phyloP scores from a whole-genome alignment of 805 yeast species.

The Metschnikowia picachoensis region DNA sequence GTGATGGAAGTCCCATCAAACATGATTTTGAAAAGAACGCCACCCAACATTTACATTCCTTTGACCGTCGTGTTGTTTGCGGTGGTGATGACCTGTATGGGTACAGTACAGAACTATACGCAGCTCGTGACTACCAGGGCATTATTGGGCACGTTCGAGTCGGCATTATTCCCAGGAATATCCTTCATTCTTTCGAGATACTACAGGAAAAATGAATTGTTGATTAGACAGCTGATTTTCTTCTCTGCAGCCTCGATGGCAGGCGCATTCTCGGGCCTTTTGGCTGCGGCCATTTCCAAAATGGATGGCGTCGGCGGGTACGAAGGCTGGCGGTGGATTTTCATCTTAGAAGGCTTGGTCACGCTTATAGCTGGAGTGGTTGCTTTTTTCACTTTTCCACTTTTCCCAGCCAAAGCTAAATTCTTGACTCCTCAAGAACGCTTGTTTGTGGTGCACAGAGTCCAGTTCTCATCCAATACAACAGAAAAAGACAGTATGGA shows the following conservation, averaged over 20 bases:
- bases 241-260: conserved; percentile 71
- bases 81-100: conserved; percentile 60
- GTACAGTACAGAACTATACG: conserved; percentile 56
- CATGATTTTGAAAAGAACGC: conserved; percentile 51
- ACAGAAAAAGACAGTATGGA: not conserved
- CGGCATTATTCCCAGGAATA: conserved; percentile 72
- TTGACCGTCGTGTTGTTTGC: conserved; percentile 61
- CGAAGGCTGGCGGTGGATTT: conserved; percentile 19
- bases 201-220: conserved; percentile 62
- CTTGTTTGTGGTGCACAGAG: conserved; percentile 12
- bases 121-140: conserved; percentile 60
- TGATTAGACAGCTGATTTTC: conserved; percentile 64
- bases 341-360: conserved; percentile 16
- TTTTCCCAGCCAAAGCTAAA: conserved; percentile 8
- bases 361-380: conserved; percentile 8
- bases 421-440: conserved; percentile 14
- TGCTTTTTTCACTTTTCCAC: conserved; percentile 11
- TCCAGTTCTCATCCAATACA: conserved; percentile 8
- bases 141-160: conserved; percentile 63
- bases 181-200: conserved; percentile 66
- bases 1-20: conserved; percentile 64
- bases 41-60: conserved; percentile 64
- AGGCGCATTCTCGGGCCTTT: conserved; percentile 75
- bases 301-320: conserved; percentile 37
- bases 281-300: conserved; percentile 61